These are phyloP conservation scores for Penstemon barbatus DNA, from an alignment of 257 asterid species.

Conservation along the genomic window DNA sequence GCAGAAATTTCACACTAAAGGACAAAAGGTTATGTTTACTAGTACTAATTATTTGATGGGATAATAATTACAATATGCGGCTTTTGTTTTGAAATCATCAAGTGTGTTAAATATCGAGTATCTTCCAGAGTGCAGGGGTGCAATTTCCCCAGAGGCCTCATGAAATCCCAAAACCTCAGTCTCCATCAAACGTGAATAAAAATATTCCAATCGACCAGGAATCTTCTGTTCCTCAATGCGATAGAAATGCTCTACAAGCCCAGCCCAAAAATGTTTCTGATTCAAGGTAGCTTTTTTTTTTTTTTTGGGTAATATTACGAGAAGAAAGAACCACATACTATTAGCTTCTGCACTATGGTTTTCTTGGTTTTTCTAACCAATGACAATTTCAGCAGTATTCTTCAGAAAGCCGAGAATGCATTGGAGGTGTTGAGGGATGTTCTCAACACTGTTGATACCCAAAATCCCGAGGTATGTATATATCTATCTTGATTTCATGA, in stretches of 20 bases:
- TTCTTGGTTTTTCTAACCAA: conserved; percentile 15
- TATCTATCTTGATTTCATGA: not conserved
- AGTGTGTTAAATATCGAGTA: not conserved
- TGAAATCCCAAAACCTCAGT: conserved; percentile 43
- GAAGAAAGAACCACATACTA: not conserved
- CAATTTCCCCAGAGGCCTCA: conserved; percentile 75
- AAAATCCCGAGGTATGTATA: conserved; percentile 67
- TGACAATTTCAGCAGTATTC: conserved; percentile 51
- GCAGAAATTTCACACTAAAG: no score
- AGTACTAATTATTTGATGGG: no score
- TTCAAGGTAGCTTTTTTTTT: conserved; percentile 52
- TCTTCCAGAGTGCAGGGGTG: conserved; percentile 87
- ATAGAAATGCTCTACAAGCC: conserved; percentile 42
- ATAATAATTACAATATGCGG: no score
- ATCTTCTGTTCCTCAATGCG: conserved; percentile 45
- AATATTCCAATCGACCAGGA: conserved; percentile 40
- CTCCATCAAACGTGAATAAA: conserved; percentile 39
- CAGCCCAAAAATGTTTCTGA: conserved; percentile 49
- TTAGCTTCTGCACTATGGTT: conserved; percentile 5
- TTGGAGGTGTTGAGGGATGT: conserved; percentile 92
- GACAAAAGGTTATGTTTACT: no score
- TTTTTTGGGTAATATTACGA: no score
- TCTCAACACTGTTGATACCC: conserved; percentile 67
- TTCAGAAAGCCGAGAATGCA: conserved; percentile 85
- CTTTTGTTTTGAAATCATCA: conserved; percentile 3